A percentile compares a stretch with the other conserved stretches of the same genome.
Evolutionary conservation across 2,329 filamentous ascomycete genomes (phyloP).

Genomic region (Fusarium proliferatum): DNA sequence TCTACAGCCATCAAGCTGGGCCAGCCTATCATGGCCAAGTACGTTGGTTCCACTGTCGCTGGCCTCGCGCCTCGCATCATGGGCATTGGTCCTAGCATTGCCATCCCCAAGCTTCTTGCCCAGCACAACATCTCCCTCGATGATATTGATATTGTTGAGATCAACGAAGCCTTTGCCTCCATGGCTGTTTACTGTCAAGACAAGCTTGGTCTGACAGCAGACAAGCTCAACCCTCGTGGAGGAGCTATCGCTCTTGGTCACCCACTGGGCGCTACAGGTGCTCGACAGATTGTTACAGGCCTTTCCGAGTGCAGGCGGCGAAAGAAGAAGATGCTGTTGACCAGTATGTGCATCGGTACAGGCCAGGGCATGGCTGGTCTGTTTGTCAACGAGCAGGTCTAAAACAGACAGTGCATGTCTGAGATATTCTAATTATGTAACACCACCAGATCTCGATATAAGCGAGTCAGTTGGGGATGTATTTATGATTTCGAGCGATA

Average conservation of each 20-base stretch:
- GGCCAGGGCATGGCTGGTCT: slow-evolving; percentile 76
- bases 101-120: slow-evolving; percentile 83
- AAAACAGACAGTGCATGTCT: background rate
- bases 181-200: slow-evolving; percentile 96
- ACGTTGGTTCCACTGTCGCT: slow-evolving; percentile 89
- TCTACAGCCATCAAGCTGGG: slow-evolving; percentile 86
- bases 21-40: slow-evolving; percentile 94
- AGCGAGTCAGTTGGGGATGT: slow-evolving; percentile 21
- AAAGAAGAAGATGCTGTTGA: slow-evolving; percentile 91
- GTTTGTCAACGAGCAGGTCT: slow-evolving; percentile 68
- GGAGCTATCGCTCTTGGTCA: slow-evolving; percentile 87
- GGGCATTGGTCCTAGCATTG: slow-evolving; percentile 86
- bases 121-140: slow-evolving; percentile 81
- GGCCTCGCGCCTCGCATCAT: slow-evolving; percentile 94
- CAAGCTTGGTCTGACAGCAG: slow-evolving; percentile 74
- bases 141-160: slow-evolving; percentile 89
- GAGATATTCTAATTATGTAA: slow-evolving; percentile 32
- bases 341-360: slow-evolving; percentile 86
- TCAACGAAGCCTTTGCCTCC: slow-evolving; percentile 98
- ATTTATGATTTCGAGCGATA: slow-evolving; percentile 27
- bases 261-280: slow-evolving; percentile 81
- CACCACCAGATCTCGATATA: slow-evolving; percentile 20
- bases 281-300: slow-evolving; percentile 88
- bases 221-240: slow-evolving; percentile 84
- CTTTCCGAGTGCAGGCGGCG: slow-evolving; percentile 84